Base-by-base conservation (phyloP, 371 early-diverging fungal species). In the Actinomortierella wolfii region DNA sequence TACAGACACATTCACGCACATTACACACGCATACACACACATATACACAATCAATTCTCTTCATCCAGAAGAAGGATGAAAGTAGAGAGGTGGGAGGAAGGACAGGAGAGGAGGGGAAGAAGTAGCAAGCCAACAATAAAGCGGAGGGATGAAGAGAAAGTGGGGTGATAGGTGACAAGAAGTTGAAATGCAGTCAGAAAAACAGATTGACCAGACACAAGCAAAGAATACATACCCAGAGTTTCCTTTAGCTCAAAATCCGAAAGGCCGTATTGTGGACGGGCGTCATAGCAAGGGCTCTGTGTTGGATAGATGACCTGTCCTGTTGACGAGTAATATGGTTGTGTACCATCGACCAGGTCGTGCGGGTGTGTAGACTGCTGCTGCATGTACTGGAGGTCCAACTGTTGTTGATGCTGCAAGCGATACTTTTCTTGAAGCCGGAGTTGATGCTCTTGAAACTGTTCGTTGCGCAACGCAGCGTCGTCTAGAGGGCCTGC, bases 231-330 rank as follows among this genome's bases (percentile, higher is more conserved):
- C n/a, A n/a, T 86, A 87, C 89, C 89, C 48, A 89, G 76, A 17
- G 90, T 89, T 67, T 88, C 86, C 55, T 85, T 67, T 34, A 89
- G 67, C 53, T 86, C 82, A 67, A 82, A 89, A 59, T 89, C 88
- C n/a, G 61, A 56, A 26, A 69, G 70, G 34, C 61, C 61, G 25
- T 64, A 69, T 56, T 63, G 59, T 1, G 70, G 70, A 47, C 57
- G 47, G 43, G 70, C 56, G 21, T 69, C 57, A 46, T 64, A 69
- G 54, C 57, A 69, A 44, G 70, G 64, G 28, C 70, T 69, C 20
- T 49, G 44, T 20, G 25, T 48, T n/a, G 69, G 70, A 18, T 54
- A 48, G 61, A 69, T 57, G 46, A 59, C 57, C 41, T 64, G 60
- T 15, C 70, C 70, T 43, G 64, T 60, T 5, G 70, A 60, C 29